Conservation (phyloP, 352 stramenopile genomes). For the Phytophthora quininea region DNA sequence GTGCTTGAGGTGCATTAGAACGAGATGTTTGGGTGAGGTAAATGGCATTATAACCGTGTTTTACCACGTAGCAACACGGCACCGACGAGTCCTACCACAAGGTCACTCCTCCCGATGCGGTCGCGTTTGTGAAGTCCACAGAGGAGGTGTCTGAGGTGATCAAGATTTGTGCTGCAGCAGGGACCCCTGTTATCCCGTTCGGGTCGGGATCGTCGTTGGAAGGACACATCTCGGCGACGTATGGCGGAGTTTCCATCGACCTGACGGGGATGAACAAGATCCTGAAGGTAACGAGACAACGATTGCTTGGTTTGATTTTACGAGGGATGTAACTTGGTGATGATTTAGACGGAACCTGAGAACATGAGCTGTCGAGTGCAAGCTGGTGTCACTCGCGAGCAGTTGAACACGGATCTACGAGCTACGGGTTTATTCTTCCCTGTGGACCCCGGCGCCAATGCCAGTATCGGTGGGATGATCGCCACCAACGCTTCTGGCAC, state of each 20-base stretch:
- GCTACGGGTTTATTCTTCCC: constrained; percentile 93
- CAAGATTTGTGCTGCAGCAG: constrained; percentile 78
- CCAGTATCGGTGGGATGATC: constrained; percentile 95
- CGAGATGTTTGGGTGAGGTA: too few relatives aligned
- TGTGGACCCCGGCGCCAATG: constrained; percentile 96
- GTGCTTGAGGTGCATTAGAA: constrained; percentile 54
- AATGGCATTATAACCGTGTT: not conserved
- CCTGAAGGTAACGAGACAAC: constrained; percentile 32
- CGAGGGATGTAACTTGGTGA: not conserved
- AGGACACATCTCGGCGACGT: constrained; percentile 92
- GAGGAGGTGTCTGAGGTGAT: constrained; percentile 91
- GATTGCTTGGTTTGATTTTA: too few relatives aligned
- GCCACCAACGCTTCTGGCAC: constrained; percentile 88
- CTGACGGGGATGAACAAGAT: constrained; percentile 82
- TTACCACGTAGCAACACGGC: constrained; percentile 68
- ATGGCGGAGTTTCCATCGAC: constrained; percentile 92
- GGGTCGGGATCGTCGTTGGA: constrained; percentile 93
- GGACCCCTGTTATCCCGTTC: constrained; percentile 94
- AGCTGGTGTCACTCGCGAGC: constrained; percentile 91
- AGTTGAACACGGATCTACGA: constrained; percentile 88
- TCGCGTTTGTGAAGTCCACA: constrained; percentile 84
- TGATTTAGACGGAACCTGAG: constrained; percentile 21
- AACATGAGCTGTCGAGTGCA: constrained; percentile 92
- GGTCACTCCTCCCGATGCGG: constrained; percentile 74
- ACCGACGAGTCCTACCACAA: constrained; percentile 92